These are phyloP conservation scores for Penicillium sp. DNA, from an alignment of 2,329 filamentous ascomycete genomes.

Conservation along the genomic window DNA sequence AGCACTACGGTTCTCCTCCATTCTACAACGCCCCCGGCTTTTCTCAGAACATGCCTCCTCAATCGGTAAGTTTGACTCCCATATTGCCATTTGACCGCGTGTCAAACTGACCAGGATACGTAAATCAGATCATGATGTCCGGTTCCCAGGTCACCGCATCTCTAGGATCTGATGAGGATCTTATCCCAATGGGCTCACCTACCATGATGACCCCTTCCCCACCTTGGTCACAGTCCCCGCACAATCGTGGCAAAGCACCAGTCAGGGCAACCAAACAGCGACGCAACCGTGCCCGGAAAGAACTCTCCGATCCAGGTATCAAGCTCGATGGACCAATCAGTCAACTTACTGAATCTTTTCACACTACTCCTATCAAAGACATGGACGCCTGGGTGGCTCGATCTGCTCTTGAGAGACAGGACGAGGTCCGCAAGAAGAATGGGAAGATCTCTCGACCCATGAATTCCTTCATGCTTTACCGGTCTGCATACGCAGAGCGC, in stretches of 20 bases:
- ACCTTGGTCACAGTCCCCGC: background rate
- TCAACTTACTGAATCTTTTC: slow-evolving; percentile 35
- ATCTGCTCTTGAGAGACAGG: slow-evolving; percentile 62
- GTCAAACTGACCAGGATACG: background rate
- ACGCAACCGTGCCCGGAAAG: slow-evolving; percentile 11
- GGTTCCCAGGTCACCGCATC: slow-evolving; percentile 27
- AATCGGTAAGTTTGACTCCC: slow-evolving; percentile 21
- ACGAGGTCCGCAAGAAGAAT: slow-evolving; percentile 65
- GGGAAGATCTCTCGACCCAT: slow-evolving; percentile 87
- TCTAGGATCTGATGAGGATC: slow-evolving; percentile 22
- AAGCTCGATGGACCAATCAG: slow-evolving; percentile 28
- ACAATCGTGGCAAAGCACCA: slow-evolving; percentile 11
- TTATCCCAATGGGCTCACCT: slow-evolving; percentile 7
- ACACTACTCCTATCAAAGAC: slow-evolving; percentile 65
- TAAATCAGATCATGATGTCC: slow-evolving; percentile 20
- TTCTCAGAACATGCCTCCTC: slow-evolving; percentile 19
- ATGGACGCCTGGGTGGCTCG: slow-evolving; percentile 80
- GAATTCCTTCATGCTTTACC: slow-evolving; percentile 98
- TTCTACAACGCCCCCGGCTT: slow-evolving; percentile 15
- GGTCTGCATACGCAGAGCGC: slow-evolving; percentile 84
- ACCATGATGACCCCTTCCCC: background rate
- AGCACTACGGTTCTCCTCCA: slow-evolving; percentile 23
- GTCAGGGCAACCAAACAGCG: slow-evolving; percentile 10
- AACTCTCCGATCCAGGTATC: slow-evolving; percentile 12
- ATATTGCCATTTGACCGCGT: background rate